Base-by-base conservation (phyloP, 805 yeast species). In the Yarrowia sp. region DNA sequence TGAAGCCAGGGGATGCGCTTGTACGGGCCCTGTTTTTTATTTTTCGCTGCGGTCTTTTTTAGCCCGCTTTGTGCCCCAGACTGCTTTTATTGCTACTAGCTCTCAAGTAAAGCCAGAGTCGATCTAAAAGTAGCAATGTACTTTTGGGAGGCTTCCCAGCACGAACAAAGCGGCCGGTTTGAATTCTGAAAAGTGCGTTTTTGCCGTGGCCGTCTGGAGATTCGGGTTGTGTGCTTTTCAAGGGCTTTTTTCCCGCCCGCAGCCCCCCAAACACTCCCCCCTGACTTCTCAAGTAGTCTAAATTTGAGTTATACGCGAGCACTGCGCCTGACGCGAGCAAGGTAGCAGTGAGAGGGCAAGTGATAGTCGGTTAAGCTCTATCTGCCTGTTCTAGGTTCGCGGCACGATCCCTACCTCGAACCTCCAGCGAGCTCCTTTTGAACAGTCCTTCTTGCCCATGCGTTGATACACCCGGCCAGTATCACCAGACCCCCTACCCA, bases 111-210 rank as follows among this genome's bases (percentile, higher is more conserved):
- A 27, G 16, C 12, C n/a, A 24, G 14, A 44, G 24, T 29, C 51
- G 51, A 44, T 44, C 35, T 44, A 44, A 44, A 44, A 44, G 51
- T 44, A 44, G 51, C 51, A 44, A 44, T 27, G 33, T 29, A 44
- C 44, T 22, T 38, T 21, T 4, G 24, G 9, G 13, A 6, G 14
- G 42, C 25, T 19, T 22, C 19, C 6, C 1, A 5, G 8, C 14
- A 5, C 1, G 22, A 8, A 36, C 22, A 19, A 36, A 36, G n/a
- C 6, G 4, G 29, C 29, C 10, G 29, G 29, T 27, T 9, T 12
- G 8, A 27, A 4, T 5, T 27, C 10, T 2, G 29, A 9, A 27
- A 9, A 6, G 3, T 27, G 12, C 29, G 8, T 27, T 9, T 27
- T 27, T 27, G 12, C 8, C 29, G 12, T 6, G 9, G n/a, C n/a